Conservation (phyloP, 2,329 filamentous ascomycete genomes). For the Botrytis pseudocinerea region DNA sequence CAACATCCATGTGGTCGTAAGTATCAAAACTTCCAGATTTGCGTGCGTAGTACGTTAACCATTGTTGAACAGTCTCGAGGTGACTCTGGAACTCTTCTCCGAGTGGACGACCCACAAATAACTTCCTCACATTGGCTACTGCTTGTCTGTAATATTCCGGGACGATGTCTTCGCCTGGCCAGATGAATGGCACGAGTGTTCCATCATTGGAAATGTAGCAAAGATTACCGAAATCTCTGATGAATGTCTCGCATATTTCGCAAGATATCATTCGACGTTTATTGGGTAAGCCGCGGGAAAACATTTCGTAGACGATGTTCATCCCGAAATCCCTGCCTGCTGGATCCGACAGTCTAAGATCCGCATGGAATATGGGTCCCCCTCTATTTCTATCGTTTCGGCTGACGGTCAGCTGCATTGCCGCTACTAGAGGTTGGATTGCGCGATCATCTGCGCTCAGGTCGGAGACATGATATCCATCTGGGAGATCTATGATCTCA, state of each 20-base stretch:
- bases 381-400: background rate
- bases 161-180: constrained; percentile 14
- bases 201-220: background rate
- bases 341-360: constrained; percentile 3
- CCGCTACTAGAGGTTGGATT: constrained; percentile 7
- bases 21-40: background rate
- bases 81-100: background rate
- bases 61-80: background rate
- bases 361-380: constrained; percentile 11
- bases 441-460: constrained; percentile 2
- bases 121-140: background rate
- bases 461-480: constrained; percentile 10
- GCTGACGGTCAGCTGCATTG: background rate
- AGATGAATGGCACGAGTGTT: constrained; percentile 9
- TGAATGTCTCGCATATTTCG: constrained; percentile 15
- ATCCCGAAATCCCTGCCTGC: background rate
- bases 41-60: background rate
- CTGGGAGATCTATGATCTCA: constrained; percentile 15
- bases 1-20: constrained; percentile 3
- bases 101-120: constrained; percentile 15
- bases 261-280: constrained; percentile 5
- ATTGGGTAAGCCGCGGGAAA: constrained; percentile 3
- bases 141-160: constrained; percentile 13
- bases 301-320: constrained; percentile 15
- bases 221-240: constrained; percentile 9